Conservation (phyloP, 345 rosid genomes). For the Draba incana region DNA sequence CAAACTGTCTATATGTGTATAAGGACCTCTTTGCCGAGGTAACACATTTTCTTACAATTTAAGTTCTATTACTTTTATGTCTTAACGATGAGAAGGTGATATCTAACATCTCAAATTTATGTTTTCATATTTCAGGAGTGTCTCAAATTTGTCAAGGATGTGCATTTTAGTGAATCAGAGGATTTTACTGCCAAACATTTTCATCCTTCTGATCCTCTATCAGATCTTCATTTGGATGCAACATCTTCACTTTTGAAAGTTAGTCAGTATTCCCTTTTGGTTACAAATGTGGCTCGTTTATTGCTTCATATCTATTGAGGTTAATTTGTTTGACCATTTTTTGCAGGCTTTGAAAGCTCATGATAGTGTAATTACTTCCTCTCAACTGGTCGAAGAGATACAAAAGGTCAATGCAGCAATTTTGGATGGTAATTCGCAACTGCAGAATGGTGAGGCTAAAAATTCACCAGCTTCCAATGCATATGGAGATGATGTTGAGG, state of each 20-base stretch:
- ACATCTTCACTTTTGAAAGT: constrained; percentile 75
- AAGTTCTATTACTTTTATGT: not conserved
- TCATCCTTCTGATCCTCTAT: constrained; percentile 58
- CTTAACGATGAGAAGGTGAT: constrained; percentile 20
- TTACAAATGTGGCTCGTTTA: constrained; percentile 6
- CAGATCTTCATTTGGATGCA: constrained; percentile 64
- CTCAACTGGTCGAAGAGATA: constrained; percentile 69
- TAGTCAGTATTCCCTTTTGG: constrained; percentile 22
- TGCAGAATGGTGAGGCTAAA: constrained; percentile 72
- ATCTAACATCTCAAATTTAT: constrained; percentile 20
- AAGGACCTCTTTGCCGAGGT: constrained; percentile 89
- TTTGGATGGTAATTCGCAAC: constrained; percentile 57
- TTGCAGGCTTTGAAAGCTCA: constrained; percentile 74
- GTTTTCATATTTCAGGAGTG: constrained; percentile 66
- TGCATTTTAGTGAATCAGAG: constrained; percentile 65
- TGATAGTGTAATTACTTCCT: constrained; percentile 47
- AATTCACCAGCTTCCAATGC: constrained; percentile 71
- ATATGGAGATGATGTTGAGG: constrained; percentile 81
- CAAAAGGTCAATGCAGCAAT: constrained; percentile 62
- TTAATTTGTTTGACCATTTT: constrained; percentile 18
- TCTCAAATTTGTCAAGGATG: constrained; percentile 75
- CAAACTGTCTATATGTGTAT: constrained; percentile 51
- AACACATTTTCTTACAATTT: not conserved
- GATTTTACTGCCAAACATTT: constrained; percentile 63
- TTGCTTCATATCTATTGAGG: constrained; percentile 7